phyloP scores from a whole-genome alignment of 148 eudicot species.

The Dysphania ambrosioides region DNA sequence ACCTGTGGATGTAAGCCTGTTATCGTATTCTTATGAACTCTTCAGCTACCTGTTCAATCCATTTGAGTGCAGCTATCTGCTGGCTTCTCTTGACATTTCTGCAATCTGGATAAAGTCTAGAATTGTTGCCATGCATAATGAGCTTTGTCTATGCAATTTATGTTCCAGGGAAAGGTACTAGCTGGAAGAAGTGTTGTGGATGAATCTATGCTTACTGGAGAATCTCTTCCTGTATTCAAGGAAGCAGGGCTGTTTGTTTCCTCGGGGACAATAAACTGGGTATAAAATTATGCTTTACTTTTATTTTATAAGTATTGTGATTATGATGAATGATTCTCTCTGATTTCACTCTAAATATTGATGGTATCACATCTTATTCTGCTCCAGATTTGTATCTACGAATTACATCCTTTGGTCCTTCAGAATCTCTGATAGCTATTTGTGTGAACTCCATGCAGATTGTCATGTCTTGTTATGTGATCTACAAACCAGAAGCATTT shows the following conservation, averaged over 20 bases:
- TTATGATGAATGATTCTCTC: neutral
- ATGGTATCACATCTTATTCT: neutral
- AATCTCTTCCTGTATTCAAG: constrained; percentile 92
- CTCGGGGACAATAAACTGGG: constrained; percentile 97
- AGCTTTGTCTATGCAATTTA: constrained; percentile 11
- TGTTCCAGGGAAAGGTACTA: constrained; percentile 65
- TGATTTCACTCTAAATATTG: neutral
- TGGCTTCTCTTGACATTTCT: constrained; percentile 3
- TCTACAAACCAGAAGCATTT: too few species aligned
- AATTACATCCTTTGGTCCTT: neutral
- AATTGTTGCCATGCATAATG: constrained; percentile 15
- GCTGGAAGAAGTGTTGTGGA: constrained; percentile 98
- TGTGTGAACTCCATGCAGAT: neutral
- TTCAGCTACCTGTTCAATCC: neutral
- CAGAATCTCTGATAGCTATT: constrained; percentile 1
- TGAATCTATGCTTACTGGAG: constrained; percentile 98
- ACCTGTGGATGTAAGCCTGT: constrained; percentile 79
- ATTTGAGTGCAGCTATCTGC: constrained; percentile 11
- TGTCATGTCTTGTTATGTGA: too few species aligned
- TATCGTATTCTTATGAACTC: neutral
- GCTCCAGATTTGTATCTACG: neutral
- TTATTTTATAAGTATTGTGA: neutral
- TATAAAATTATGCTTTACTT: constrained; percentile 28
- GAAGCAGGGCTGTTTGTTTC: constrained; percentile 71
- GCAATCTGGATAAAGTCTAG: neutral